Evolutionary conservation across 495 filamentous ascomycete genomes (phyloP).

Genomic region (Aspergillus baeticus): DNA sequence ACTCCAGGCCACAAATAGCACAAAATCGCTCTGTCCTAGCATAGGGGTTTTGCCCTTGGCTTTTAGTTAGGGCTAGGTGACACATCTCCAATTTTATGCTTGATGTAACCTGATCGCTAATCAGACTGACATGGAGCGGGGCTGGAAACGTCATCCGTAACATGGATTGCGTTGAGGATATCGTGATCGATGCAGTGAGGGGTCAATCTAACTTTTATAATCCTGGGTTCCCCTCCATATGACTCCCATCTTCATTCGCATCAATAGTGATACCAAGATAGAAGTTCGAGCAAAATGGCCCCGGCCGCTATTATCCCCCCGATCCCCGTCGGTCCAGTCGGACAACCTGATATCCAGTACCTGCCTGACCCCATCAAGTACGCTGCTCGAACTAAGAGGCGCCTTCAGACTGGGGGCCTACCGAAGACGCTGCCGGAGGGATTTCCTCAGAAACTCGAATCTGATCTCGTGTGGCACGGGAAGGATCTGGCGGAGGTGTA

Average conservation of each 20-base stretch:
- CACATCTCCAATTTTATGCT: too few species aligned
- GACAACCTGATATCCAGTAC: slow-evolving; percentile 54
- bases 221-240: neutral
- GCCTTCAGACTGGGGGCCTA: slow-evolving; percentile 36
- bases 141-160: too few species aligned
- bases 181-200: too few species aligned
- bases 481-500: slow-evolving; percentile 40
- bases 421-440: slow-evolving; percentile 39
- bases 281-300: neutral
- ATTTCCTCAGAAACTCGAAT: slow-evolving; percentile 44
- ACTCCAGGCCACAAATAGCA: too few species aligned
- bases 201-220: too few species aligned
- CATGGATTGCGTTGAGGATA: too few species aligned
- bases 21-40: too few species aligned
- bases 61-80: too few species aligned
- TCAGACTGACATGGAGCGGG: too few species aligned
- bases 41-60: too few species aligned
- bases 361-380: slow-evolving; percentile 50
- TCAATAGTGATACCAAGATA: too few species aligned
- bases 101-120: too few species aligned
- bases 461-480: slow-evolving; percentile 54
- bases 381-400: slow-evolving; percentile 40
- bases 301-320: neutral
- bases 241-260: neutral
- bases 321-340: neutral